Conservation (phyloP, 768 basidiomycete genomes). For the Phylloporus sp. region DNA sequence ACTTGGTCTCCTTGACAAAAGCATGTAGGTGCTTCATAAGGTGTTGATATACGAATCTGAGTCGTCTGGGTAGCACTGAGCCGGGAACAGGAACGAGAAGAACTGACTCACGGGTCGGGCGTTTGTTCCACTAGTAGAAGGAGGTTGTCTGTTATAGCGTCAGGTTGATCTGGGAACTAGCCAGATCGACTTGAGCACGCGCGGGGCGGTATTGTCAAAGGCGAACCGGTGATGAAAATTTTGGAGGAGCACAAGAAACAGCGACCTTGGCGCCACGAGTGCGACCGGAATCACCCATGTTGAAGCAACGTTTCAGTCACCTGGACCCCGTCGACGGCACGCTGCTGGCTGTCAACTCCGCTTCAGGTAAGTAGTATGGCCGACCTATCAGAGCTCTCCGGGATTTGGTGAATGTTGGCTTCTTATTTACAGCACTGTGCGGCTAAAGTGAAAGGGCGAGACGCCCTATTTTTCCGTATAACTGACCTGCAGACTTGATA, state of each 20-base stretch:
- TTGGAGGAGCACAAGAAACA: slow-evolving; percentile 38
- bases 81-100: background rate
- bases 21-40: slow-evolving; percentile 68
- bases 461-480: no score
- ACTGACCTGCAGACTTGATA: no score
- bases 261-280: slow-evolving; percentile 26
- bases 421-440: no score
- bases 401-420: no score
- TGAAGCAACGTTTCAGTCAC: no score
- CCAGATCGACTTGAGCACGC: slow-evolving; percentile 2
- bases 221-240: slow-evolving; percentile 38
- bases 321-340: no score
- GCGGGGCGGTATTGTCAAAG: background rate
- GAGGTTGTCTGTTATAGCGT: slow-evolving; percentile 46
- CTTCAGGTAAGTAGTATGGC: no score
- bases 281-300: slow-evolving; percentile 12
- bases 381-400: no score
- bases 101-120: slow-evolving; percentile 36
- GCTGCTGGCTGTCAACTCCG: no score
- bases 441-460: no score
- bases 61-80: slow-evolving; percentile 29
- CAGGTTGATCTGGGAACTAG: slow-evolving; percentile 45
- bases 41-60: slow-evolving; percentile 43
- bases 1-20: slow-evolving; percentile 68
- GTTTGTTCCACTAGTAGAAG: slow-evolving; percentile 36